phyloP scores from a whole-genome alignment of 2,329 filamentous ascomycete genomes.

The Cladosporium sp. region DNA sequence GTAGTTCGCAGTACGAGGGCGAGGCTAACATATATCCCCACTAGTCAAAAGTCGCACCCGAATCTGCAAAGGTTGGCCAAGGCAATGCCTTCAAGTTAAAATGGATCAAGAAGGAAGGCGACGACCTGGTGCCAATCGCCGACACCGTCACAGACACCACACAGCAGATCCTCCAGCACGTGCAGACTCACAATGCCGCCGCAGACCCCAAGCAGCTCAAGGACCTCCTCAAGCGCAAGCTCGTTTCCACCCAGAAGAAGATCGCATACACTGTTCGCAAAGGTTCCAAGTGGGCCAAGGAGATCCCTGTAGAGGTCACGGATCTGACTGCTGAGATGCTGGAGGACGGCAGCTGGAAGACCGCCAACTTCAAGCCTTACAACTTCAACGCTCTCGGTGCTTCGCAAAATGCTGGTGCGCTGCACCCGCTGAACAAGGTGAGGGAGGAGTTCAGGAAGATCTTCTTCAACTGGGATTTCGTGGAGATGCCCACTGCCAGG shows the following conservation, averaged over 20 bases:
- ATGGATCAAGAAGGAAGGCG: constrained; percentile 61
- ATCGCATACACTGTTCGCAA: constrained; percentile 81
- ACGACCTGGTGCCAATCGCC: constrained; percentile 52
- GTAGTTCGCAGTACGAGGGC: background rate
- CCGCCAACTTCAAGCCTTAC: constrained; percentile 79
- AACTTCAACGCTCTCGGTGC: constrained; percentile 69
- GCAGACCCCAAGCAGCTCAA: constrained; percentile 70
- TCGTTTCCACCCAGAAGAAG: constrained; percentile 77
- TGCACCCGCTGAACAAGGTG: constrained; percentile 77
- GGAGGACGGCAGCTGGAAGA: constrained; percentile 83
- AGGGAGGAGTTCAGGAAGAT: constrained; percentile 94
- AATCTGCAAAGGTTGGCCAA: constrained; percentile 79
- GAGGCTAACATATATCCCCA: constrained; percentile 8
- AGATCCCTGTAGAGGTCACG: constrained; percentile 89
- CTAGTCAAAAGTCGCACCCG: constrained; percentile 64
- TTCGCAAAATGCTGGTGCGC: constrained; percentile 50
- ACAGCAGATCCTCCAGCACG: constrained; percentile 67
- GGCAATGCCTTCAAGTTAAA: constrained; percentile 84
- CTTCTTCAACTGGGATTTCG: constrained; percentile 99
- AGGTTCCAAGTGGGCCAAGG: constrained; percentile 80
- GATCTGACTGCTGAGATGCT: constrained; percentile 95
- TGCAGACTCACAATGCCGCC: constrained; percentile 66
- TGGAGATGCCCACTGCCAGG: constrained; percentile 93
- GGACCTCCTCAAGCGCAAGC: constrained; percentile 89
- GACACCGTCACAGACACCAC: constrained; percentile 79